phyloP scores from a whole-genome alignment of 768 basidiomycete species.

The Boletus eberwhitei region DNA sequence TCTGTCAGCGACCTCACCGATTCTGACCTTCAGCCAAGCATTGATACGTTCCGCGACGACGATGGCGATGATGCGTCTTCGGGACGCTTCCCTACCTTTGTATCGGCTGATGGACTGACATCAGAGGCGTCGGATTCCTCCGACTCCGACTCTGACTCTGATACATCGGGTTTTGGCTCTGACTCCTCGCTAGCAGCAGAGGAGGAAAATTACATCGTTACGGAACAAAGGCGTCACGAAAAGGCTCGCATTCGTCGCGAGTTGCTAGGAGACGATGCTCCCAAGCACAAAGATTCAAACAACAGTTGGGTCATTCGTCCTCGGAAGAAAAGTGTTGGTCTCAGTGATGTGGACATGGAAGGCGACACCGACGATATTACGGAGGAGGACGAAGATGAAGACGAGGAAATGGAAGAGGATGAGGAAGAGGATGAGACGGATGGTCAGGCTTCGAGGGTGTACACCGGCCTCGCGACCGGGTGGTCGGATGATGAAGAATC shows the following conservation, averaged over 20 bases:
- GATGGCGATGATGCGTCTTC: constrained; percentile 33
- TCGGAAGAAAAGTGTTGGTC: constrained; percentile 65
- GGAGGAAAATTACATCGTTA: constrained; percentile 57
- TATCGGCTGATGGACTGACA: constrained; percentile 59
- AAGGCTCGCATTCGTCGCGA: constrained; percentile 59
- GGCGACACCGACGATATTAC: constrained; percentile 55
- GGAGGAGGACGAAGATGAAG: constrained; percentile 58
- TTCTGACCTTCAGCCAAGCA: constrained; percentile 34
- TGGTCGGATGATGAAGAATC: constrained; percentile 81
- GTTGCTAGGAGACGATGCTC: constrained; percentile 51
- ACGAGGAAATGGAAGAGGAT: constrained; percentile 35
- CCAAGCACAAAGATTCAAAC: constrained; percentile 38
- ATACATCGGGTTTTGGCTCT: constrained; percentile 41
- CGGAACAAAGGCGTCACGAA: constrained; percentile 44
- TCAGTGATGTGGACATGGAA: constrained; percentile 63
- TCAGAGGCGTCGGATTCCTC: constrained; percentile 47
- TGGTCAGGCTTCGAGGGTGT: constrained; percentile 39
- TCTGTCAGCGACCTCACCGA: constrained; percentile 18
- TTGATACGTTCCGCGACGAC: constrained; percentile 32
- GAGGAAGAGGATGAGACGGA: constrained; percentile 48
- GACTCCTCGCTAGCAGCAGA: constrained; percentile 59
- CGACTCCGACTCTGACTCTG: constrained; percentile 36
- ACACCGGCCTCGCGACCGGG: constrained; percentile 65
- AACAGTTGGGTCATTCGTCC: constrained; percentile 69
- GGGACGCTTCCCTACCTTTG: constrained; percentile 60